Conservation (phyloP, 2,329 filamentous ascomycete species). For the Fusarium sp. region DNA sequence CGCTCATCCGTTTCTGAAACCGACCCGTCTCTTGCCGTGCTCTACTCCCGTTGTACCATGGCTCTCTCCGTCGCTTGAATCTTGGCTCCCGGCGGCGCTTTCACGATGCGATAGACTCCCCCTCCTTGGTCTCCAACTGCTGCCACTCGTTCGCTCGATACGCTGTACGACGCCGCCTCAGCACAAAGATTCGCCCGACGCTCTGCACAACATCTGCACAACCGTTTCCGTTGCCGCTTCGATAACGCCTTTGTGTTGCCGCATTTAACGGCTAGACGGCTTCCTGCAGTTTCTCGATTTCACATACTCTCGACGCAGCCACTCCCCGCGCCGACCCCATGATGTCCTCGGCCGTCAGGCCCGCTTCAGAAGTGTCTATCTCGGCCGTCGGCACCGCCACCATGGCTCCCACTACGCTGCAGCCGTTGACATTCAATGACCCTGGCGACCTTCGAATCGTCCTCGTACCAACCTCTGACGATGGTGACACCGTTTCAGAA, state of each 20-base stretch:
- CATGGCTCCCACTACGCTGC: slow-evolving; percentile 47
- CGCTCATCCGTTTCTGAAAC: neutral
- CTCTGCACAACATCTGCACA: slow-evolving; percentile 19
- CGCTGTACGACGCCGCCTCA: slow-evolving; percentile 28
- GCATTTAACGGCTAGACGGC: slow-evolving; percentile 24
- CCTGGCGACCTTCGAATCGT: slow-evolving; percentile 47
- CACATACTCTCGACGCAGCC: slow-evolving; percentile 7
- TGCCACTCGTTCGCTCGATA: slow-evolving; percentile 38
- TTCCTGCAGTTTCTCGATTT: slow-evolving; percentile 26
- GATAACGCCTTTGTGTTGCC: slow-evolving; percentile 14
- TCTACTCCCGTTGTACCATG: slow-evolving; percentile 35
- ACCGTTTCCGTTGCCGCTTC: neutral
- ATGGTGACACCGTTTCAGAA: slow-evolving; percentile 23
- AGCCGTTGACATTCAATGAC: slow-evolving; percentile 46
- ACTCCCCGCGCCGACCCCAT: slow-evolving; percentile 24
- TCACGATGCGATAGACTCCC: slow-evolving; percentile 43
- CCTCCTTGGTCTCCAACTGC: slow-evolving; percentile 39
- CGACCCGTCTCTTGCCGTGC: slow-evolving; percentile 6
- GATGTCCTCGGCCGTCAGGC: slow-evolving; percentile 41
- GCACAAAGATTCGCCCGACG: slow-evolving; percentile 24
- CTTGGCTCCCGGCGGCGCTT: slow-evolving; percentile 36
- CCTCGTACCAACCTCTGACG: slow-evolving; percentile 43
- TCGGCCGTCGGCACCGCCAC: slow-evolving; percentile 41
- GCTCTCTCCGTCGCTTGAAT: slow-evolving; percentile 39
- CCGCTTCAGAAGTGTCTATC: slow-evolving; percentile 41